Conservation (phyloP, 2,329 filamentous ascomycete genomes). For the Neodidymelliopsis sp. region DNA sequence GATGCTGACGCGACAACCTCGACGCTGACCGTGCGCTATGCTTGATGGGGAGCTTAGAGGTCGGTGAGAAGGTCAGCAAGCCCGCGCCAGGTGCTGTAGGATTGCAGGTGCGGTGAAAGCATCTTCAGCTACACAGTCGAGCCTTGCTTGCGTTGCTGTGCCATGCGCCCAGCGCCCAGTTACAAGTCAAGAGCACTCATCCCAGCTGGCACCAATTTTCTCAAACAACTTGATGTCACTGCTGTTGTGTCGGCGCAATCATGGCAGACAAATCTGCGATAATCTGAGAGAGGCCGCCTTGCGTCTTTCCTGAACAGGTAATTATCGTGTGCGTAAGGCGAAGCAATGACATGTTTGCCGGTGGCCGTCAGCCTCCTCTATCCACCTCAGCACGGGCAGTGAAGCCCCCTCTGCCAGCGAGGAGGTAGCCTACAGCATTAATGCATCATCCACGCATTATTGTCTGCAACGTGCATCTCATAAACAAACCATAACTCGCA, state of each 20-base stretch:
- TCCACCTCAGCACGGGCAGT: slow-evolving; percentile 12
- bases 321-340: slow-evolving; percentile 10
- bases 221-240: not conserved
- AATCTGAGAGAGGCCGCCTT: not conserved
- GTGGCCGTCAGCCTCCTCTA: slow-evolving; percentile 12
- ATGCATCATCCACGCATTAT: not conserved
- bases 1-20: slow-evolving; percentile 23
- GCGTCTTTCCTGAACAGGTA: slow-evolving; percentile 6
- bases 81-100: slow-evolving; percentile 7
- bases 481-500: too few relatives aligned
- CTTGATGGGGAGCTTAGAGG: slow-evolving; percentile 15
- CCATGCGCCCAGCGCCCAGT: slow-evolving; percentile 4
- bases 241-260: slow-evolving; percentile 1
- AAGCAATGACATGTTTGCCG: slow-evolving; percentile 9
- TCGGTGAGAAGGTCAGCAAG: slow-evolving; percentile 3
- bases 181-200: too few relatives aligned
- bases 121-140: slow-evolving; percentile 3
- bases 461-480: too few relatives aligned
- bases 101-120: not conserved
- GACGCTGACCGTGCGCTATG: slow-evolving; percentile 16
- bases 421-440: not conserved
- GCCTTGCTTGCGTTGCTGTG: slow-evolving; percentile 13
- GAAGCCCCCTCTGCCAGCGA: too few relatives aligned
- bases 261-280: too few relatives aligned
- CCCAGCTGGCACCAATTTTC: not conserved